Evolutionary conservation across 768 basidiomycete species (phyloP).

Genomic region (Daedaleopsis nitida): DNA sequence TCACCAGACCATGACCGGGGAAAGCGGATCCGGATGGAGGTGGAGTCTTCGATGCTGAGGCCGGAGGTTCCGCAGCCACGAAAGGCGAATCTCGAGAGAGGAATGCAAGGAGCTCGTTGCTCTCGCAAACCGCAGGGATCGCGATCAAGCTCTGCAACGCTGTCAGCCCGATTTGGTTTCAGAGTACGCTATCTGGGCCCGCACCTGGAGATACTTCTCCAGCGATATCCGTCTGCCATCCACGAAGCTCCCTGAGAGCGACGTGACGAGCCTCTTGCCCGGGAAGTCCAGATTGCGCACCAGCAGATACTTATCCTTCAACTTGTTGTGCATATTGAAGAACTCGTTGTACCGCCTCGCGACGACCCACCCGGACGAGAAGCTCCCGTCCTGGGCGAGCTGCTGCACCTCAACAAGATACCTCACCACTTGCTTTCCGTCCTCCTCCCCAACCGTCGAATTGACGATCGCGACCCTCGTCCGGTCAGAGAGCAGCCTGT

Average conservation of each 20-base stretch:
- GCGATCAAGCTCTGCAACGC: slow-evolving; percentile 64
- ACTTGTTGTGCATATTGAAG: slow-evolving; percentile 80
- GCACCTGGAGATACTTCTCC: slow-evolving; percentile 90
- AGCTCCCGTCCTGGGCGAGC: slow-evolving; percentile 73
- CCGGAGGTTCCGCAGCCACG: slow-evolving; percentile 53
- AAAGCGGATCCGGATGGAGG: slow-evolving; percentile 42
- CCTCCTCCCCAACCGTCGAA: slow-evolving; percentile 79
- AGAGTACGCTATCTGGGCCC: no score
- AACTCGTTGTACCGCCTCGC: slow-evolving; percentile 96
- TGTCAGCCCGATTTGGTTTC: background rate
- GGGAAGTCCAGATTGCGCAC: slow-evolving; percentile 86
- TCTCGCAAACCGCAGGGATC: slow-evolving; percentile 77
- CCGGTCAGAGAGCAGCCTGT: slow-evolving; percentile 79
- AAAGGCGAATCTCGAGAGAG: slow-evolving; percentile 88
- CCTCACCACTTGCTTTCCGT: slow-evolving; percentile 87
- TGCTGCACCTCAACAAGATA: slow-evolving; percentile 94
- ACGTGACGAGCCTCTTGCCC: slow-evolving; percentile 87
- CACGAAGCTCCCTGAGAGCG: slow-evolving; percentile 86
- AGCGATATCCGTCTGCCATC: slow-evolving; percentile 77
- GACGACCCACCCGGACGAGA: slow-evolving; percentile 89
- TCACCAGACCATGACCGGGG: slow-evolving; percentile 77
- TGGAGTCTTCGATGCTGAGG: slow-evolving; percentile 38
- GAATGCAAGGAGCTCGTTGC: slow-evolving; percentile 80
- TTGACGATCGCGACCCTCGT: slow-evolving; percentile 86
- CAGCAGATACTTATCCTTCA: slow-evolving; percentile 72